Base-by-base conservation (phyloP, 345 rosid species). In the Populus alba region DNA sequence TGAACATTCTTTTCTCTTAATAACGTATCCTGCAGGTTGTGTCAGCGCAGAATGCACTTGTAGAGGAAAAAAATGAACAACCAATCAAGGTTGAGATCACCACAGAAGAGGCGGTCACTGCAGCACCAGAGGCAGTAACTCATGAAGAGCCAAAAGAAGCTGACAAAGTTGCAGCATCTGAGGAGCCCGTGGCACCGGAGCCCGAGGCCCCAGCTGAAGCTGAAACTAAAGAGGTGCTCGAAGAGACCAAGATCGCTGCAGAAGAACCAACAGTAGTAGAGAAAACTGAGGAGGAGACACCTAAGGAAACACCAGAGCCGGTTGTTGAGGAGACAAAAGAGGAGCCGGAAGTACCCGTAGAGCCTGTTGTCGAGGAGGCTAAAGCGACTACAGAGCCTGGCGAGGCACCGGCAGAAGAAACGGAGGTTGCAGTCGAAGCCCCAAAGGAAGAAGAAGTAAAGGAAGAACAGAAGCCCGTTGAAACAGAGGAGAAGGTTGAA, bases 1-100 rank as follows among this genome's bases (percentile, higher is more conserved):
- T 59, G 15, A 59, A 10, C 16, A 9, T 59, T n/a, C 9, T 59
- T 10, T 11, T 72, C 7, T 31, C 10, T 22, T 20, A 7, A 3
- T 49, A 15, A 38, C 41, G 3, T 83, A 15, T 68, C 70, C 5
- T 73, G 61, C 82, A 91, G 95, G 89, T 91, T 81, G 91, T 81
- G 47, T 70, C 91, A 70, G 90, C 77, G 53, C 79, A 81, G 70
- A 71, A 81, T 41, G 90, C 90, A 8, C 63, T 78, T 22, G 38
- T 68, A 7, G 90, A 76, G 83, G 92, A 87, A 79, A 81, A 80
- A 79, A 12, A n/a, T 27, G 86, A 87, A 66, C 86, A 85, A 59
- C 3, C 77, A 11, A 20, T 61, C 75, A 70, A 85, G 76, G 72
- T 41, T 71, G 83, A 77, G 45, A 73, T 73, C 78, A 70, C 23